phyloP scores from a whole-genome alignment of 2,329 filamentous ascomycete species.

The Penicillium hordei region DNA sequence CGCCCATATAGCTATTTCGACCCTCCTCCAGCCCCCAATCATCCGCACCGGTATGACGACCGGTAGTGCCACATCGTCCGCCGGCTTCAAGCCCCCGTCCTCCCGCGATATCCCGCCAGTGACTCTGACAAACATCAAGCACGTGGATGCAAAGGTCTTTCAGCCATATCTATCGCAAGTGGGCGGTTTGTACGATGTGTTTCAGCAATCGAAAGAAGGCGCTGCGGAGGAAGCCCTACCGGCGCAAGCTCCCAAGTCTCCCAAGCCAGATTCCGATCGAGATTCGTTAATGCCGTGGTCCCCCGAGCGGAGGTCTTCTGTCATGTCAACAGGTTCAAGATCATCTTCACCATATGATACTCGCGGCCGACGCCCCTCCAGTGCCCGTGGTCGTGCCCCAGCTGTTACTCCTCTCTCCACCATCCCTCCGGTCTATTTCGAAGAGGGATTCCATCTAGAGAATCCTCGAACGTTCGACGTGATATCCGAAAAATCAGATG shows the following conservation, averaged over 20 bases:
- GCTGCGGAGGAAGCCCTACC: constrained; percentile 61
- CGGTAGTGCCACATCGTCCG: constrained; percentile 67
- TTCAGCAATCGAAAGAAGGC: constrained; percentile 78
- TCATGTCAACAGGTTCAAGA: constrained; percentile 45
- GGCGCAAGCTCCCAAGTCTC: constrained; percentile 46
- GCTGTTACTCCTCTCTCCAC: constrained; percentile 84
- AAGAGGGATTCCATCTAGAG: constrained; percentile 90
- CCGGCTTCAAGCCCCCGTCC: constrained; percentile 77
- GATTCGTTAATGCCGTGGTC: constrained; percentile 49
- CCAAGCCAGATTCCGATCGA: constrained; percentile 49
- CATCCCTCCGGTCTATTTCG: constrained; percentile 90
- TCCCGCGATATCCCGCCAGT: constrained; percentile 90
- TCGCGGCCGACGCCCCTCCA: constrained; percentile 53
- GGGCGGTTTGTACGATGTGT: constrained; percentile 81
- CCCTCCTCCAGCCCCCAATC: constrained; percentile 86
- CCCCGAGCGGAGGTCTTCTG: constrained; percentile 43
- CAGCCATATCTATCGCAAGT: constrained; percentile 81
- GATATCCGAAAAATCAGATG: constrained; percentile 91
- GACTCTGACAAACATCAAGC: constrained; percentile 80
- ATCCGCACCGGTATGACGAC: constrained; percentile 82
- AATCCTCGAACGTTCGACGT: constrained; percentile 96
- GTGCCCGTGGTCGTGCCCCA: constrained; percentile 59
- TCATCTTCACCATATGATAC: constrained; percentile 49
- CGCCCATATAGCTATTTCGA: constrained; percentile 72
- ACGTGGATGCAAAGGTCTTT: constrained; percentile 77